A percentile compares a stretch with the other conserved stretches of the same genome.
These are phyloP conservation scores for Lactifluus rugatus DNA, from an alignment of 768 basidiomycete genomes.

Conservation along the genomic window DNA sequence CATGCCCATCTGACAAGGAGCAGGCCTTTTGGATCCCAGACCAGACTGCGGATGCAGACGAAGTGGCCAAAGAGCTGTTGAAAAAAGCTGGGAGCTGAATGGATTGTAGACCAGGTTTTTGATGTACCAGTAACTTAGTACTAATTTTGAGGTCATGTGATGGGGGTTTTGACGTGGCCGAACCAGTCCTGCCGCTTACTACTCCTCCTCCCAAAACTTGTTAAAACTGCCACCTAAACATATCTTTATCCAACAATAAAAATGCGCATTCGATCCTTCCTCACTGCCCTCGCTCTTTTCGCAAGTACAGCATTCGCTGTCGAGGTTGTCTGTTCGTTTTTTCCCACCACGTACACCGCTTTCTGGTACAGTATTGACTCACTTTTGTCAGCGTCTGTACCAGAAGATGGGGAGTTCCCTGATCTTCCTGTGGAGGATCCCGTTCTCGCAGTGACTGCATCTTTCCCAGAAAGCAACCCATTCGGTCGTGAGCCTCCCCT, in stretches of 20 bases:
- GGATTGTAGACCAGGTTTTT: not conserved
- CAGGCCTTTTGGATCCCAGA: conserved; percentile 65
- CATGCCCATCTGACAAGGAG: not conserved
- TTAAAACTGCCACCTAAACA: no score
- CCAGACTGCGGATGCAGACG: conserved; percentile 55
- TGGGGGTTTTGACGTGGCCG: conserved; percentile 4
- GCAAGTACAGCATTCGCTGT: conserved; percentile 15
- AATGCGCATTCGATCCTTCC: conserved; percentile 17
- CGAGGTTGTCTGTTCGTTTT: conserved; percentile 18
- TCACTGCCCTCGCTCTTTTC: conserved; percentile 13
- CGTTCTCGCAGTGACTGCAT: conserved; percentile 37
- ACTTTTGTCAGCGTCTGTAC: not conserved
- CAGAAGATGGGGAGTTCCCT: conserved; percentile 14
- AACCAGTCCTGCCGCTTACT: no score
- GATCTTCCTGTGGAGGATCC: conserved; percentile 40
- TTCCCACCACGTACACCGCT: not conserved
- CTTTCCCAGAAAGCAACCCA: conserved; percentile 62
- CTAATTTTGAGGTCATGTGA: conserved; percentile 7
- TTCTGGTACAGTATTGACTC: not conserved
- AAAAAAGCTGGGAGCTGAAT: conserved; percentile 36
- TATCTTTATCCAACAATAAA: not conserved
- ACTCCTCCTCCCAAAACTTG: no score
- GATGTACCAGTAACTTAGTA: no score
- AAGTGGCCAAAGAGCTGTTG: conserved; percentile 58
- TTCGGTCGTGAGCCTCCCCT: conserved; percentile 55